A percentile compares a stretch with the other conserved stretches of the same genome.
These are phyloP conservation scores for Citrus sinensis DNA, from an alignment of 345 rosid genomes.

Conservation along the genomic window DNA sequence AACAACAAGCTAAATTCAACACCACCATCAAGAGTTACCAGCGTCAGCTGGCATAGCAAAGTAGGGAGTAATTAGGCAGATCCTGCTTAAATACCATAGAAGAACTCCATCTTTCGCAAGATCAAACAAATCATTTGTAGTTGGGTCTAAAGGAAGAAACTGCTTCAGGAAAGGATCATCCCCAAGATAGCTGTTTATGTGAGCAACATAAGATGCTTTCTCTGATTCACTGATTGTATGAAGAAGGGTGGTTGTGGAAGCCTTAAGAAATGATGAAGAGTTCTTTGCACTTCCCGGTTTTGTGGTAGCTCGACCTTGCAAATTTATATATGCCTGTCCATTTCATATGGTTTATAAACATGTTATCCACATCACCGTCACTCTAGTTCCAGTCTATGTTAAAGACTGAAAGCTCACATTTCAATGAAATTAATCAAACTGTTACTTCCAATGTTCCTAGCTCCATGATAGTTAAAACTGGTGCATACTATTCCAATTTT, in stretches of 20 bases:
- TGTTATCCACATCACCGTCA: conserved; percentile 5
- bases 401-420: conserved; percentile 4
- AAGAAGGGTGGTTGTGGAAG: conserved; percentile 62
- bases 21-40: conserved; percentile 11
- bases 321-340: conserved; percentile 59
- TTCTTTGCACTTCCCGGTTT: conserved; percentile 59
- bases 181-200: conserved; percentile 83
- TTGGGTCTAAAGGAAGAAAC: conserved; percentile 84
- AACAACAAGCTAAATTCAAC: conserved; percentile 16
- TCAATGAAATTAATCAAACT: not conserved
- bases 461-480: not conserved
- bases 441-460: not conserved
- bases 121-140: conserved; percentile 63
- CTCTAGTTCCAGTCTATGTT: not conserved
- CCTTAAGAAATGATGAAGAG: conserved; percentile 71
- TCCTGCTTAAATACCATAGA: conserved; percentile 51
- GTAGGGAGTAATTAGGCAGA: conserved; percentile 9
- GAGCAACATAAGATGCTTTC: conserved; percentile 76
- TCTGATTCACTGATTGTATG: conserved; percentile 73
- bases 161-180: conserved; percentile 86
- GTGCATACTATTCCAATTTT: not conserved
- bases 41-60: not conserved
- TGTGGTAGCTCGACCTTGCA: conserved; percentile 59
- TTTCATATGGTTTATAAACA: conserved; percentile 19
- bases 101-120: conserved; percentile 91